These are phyloP conservation scores for Apiotrichum gamsii DNA, from an alignment of 1,284 basidiomycete genomes.

Conservation along the genomic window DNA sequence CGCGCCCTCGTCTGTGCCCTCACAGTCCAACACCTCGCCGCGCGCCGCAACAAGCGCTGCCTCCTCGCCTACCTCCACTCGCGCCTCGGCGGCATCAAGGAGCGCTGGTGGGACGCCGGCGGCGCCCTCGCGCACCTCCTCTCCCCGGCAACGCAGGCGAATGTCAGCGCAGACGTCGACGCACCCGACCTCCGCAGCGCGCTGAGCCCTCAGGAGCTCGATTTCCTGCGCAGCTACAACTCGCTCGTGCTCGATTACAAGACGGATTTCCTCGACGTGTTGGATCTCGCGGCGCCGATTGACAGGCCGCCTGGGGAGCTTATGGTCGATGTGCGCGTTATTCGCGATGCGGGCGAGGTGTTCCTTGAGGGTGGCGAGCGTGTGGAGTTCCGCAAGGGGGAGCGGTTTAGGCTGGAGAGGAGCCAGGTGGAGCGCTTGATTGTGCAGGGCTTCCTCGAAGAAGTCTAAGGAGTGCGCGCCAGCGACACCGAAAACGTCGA, in stretches of 20 bases:
- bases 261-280: conserved; percentile 73
- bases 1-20: conserved; percentile 58
- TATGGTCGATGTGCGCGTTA: conserved; percentile 47
- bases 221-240: conserved; percentile 79
- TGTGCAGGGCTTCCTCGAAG: conserved; percentile 80
- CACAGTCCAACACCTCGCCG: conserved; percentile 78
- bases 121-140: conserved; percentile 84
- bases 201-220: conserved; percentile 82
- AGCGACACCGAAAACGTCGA: neutral
- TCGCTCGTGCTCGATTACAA: conserved; percentile 75
- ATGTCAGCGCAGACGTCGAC: conserved; percentile 17
- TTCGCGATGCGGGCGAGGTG: conserved; percentile 79
- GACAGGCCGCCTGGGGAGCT: conserved; percentile 55
- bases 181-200: conserved; percentile 61
- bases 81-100: conserved; percentile 71
- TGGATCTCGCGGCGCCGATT: conserved; percentile 76
- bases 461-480: conserved; percentile 38
- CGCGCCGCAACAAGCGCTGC: conserved; percentile 86
- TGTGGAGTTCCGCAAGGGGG: conserved; percentile 81
- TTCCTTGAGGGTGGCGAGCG: conserved; percentile 74
- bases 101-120: conserved; percentile 87
- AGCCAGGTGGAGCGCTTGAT: conserved; percentile 87
- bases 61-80: conserved; percentile 85
- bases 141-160: conserved; percentile 42
- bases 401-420: conserved; percentile 75